These are phyloP conservation scores for Planoprotostelium fungivorum DNA, from an alignment of 78 protist genomes.

Conservation along the genomic window DNA sequence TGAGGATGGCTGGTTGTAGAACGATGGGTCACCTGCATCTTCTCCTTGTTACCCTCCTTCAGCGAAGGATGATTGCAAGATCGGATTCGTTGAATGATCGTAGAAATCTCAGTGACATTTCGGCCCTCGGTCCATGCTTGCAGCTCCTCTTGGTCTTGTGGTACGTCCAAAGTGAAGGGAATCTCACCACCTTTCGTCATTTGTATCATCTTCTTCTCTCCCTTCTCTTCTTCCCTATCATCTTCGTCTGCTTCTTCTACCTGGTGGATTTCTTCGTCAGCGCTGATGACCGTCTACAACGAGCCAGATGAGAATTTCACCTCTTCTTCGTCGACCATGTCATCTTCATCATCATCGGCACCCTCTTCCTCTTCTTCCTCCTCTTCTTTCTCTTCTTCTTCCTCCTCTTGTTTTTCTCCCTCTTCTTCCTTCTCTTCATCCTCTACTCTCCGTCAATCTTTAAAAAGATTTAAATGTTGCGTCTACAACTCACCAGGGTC, in stretches of 20 bases:
- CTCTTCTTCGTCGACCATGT: not conserved
- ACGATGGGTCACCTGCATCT: constrained; percentile 40
- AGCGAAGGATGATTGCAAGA: constrained; percentile 54
- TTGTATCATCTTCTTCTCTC: not conserved
- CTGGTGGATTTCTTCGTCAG: not conserved
- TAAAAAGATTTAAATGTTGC: not conserved
- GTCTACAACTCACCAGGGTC: too few species aligned
- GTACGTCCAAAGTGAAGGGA: constrained; percentile 49
- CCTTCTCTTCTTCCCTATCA: not conserved
- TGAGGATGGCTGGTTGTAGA: not conserved
- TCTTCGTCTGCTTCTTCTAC: constrained; percentile 23
- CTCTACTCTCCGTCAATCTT: not conserved
- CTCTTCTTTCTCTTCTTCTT: constrained; percentile 17
- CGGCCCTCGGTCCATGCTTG: constrained; percentile 36
- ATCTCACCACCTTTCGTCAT: constrained; percentile 2
- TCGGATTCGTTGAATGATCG: constrained; percentile 31
- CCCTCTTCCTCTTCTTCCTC: constrained; percentile 34
- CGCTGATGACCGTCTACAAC: not conserved
- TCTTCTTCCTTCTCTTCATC: constrained; percentile 8
- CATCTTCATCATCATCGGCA: constrained; percentile 9
- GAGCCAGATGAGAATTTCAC: not conserved
- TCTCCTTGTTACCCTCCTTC: constrained; percentile 59
- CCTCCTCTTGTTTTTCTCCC: constrained; percentile 6
- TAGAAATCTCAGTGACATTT: constrained; percentile 12
- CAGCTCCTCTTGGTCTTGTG: constrained; percentile 37